phyloP scores from a whole-genome alignment of 257 asterid species.

The Fraxinus quadrangulata region DNA sequence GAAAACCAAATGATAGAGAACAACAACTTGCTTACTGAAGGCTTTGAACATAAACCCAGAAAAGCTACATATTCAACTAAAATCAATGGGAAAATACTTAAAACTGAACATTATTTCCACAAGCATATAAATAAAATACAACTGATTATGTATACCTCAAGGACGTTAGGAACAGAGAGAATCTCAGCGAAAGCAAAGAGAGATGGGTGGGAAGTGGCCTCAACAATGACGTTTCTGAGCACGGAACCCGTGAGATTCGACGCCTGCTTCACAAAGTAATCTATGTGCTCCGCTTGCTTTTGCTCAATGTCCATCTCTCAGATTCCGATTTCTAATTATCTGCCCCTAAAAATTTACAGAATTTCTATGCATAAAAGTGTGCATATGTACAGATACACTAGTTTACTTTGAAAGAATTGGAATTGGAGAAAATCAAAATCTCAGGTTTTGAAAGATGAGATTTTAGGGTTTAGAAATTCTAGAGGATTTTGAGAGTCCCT shows the following conservation, averaged over 20 bases:
- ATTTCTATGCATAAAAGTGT: background rate
- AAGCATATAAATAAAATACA: background rate
- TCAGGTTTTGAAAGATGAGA: slow-evolving; percentile 26
- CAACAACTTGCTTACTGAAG: slow-evolving; percentile 8
- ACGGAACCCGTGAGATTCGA: slow-evolving; percentile 52
- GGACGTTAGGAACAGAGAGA: slow-evolving; percentile 65
- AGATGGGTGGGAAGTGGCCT: slow-evolving; percentile 92
- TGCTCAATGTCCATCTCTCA: slow-evolving; percentile 76
- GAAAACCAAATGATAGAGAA: background rate
- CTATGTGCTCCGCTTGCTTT: slow-evolving; percentile 86
- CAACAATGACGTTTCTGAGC: slow-evolving; percentile 60
- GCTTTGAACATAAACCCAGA: slow-evolving; percentile 17
- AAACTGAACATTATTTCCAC: background rate
- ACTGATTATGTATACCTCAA: slow-evolving; percentile 45
- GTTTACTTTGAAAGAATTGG: background rate
- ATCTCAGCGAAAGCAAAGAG: slow-evolving; percentile 97
- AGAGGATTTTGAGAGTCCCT: background rate
- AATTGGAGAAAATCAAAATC: slow-evolving; percentile 8
- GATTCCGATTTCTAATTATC: slow-evolving; percentile 26
- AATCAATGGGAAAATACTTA: slow-evolving; percentile 9
- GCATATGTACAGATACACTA: background rate
- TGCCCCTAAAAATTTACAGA: slow-evolving; percentile 12
- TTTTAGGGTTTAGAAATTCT: slow-evolving; percentile 28
- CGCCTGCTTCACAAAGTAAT: slow-evolving; percentile 73
- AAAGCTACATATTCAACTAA: background rate